Conservation (phyloP, 768 basidiomycete genomes). For the Boletus speciosus region DNA sequence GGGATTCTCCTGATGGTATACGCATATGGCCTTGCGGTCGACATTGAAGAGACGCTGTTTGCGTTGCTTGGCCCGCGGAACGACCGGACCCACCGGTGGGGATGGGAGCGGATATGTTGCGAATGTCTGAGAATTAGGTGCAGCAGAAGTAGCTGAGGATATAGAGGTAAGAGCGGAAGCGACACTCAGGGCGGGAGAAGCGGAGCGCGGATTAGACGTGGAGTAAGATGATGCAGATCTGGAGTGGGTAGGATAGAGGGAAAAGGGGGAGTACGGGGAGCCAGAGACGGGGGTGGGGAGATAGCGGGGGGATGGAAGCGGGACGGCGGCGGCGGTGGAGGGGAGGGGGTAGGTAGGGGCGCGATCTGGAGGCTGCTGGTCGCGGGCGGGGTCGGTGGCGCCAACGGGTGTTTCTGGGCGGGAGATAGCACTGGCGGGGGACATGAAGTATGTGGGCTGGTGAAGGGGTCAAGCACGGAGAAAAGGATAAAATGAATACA, state of each 20-base stretch:
- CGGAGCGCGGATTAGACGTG: constrained; percentile 48
- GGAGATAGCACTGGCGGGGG: constrained; percentile 33
- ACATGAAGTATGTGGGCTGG: constrained; percentile 35
- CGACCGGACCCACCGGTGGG: constrained; percentile 28
- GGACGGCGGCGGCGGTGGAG: constrained; percentile 18
- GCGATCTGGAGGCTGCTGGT: constrained; percentile 32
- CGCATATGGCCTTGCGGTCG: constrained; percentile 74
- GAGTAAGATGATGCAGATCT: constrained; percentile 43
- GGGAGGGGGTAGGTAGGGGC: constrained; percentile 28
- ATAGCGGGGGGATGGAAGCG: constrained; percentile 40
- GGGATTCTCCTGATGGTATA: constrained; percentile 60
- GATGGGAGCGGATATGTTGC: constrained; percentile 29
- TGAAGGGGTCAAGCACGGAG: constrained; percentile 10
- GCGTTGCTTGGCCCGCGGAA: constrained; percentile 47
- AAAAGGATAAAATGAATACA: not conserved
- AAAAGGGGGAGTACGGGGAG: constrained; percentile 45
- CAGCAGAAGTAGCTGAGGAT: constrained; percentile 37
- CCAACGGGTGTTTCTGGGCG: constrained; percentile 40
- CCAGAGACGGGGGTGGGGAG: constrained; percentile 46
- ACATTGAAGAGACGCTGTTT: constrained; percentile 74
- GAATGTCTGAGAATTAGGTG: constrained; percentile 30
- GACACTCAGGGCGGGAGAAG: constrained; percentile 62
- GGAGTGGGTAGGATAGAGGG: constrained; percentile 43
- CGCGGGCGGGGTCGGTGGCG: constrained; percentile 31
- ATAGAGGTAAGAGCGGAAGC: constrained; percentile 52